phyloP scores from a whole-genome alignment of 106 monocot genomes.

The Phalaenopsis equestris region DNA sequence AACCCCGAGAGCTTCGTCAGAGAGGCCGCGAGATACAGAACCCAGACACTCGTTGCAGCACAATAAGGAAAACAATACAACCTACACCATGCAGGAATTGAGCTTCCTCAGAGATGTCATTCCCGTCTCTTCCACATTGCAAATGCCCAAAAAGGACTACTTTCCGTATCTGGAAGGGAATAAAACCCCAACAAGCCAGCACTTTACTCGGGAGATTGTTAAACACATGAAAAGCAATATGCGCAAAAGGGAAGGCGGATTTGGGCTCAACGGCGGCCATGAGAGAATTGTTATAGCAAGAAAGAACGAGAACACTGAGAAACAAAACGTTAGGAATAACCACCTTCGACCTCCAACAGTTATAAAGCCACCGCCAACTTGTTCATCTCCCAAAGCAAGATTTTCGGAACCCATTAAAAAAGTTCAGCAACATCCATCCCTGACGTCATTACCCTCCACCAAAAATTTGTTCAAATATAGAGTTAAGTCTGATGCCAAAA shows the following conservation, averaged over 20 bases:
- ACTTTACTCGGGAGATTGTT: slow-evolving; percentile 30
- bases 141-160: too few species aligned
- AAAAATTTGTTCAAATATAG: background rate
- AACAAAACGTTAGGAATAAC: background rate
- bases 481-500: background rate
- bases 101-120: too few species aligned
- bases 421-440: background rate
- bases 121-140: too few species aligned
- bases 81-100: too few species aligned
- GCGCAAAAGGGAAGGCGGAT: slow-evolving; percentile 11
- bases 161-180: slow-evolving; percentile 14
- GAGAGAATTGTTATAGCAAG: background rate
- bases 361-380: background rate
- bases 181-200: slow-evolving; percentile 19
- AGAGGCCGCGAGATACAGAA: slow-evolving; percentile 29
- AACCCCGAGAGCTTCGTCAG: slow-evolving; percentile 52
- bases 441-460: background rate
- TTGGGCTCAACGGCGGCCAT: background rate
- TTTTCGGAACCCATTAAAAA: background rate
- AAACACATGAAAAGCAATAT: slow-evolving; percentile 26
- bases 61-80: slow-evolving; percentile 14
- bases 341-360: background rate
- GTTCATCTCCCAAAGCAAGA: background rate
- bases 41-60: slow-evolving; percentile 48
- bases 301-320: slow-evolving; percentile 5